Evolutionary conservation across 2,329 filamentous ascomycete genomes (phyloP), one percentile per base, ranked within the genome.

Genomic region (Aphanocladium album): DNA sequence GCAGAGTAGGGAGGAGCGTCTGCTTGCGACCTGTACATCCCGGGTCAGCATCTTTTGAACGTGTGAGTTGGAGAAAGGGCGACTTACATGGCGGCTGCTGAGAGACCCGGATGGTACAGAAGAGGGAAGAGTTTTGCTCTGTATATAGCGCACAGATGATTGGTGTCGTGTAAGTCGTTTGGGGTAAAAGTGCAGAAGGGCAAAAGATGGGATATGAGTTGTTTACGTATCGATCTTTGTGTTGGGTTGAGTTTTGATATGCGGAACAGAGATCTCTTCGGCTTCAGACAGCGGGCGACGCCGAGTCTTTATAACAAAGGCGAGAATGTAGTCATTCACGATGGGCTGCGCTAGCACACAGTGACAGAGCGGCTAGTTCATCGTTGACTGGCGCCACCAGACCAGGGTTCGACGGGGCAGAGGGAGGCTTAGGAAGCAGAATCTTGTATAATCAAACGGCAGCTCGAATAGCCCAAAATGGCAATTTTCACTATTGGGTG

Each of bases 1-100:
- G 45, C 59, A n/a, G 51, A 54, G 52, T 60, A 60, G 1, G 59
- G 30, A 17, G 52, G 59, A 41, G 41, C 19, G 33, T 47, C 41
- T 16, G 8, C 11, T 11, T 37, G n/a, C 25, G 50, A 55, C 57
- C 57, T 60, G 43, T 5, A 27, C 7, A 5, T 54, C n/a, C 3
- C 6, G 33, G 0, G 30, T 60, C 30, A 39, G 37, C 16, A 45
- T n/a, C 33, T 33, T 4, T 9, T 23, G 17, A 39, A 16, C 6
- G 4, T 5, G 6, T 8, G 17, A 8, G 9, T 3, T n/a, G 12
- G 8, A 30, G 5, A 33, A 25, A n/a, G n/a, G n/a, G n/a, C n/a
- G n/a, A 17, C 56, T 43, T 19, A 58, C 56, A 58, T 58, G 45
- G 45, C 35, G 21, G 35, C 33, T 16, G 27, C 6, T 35, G n/a